Conservation (phyloP, 352 stramenopile species). For the Phytophthora melonis region DNA sequence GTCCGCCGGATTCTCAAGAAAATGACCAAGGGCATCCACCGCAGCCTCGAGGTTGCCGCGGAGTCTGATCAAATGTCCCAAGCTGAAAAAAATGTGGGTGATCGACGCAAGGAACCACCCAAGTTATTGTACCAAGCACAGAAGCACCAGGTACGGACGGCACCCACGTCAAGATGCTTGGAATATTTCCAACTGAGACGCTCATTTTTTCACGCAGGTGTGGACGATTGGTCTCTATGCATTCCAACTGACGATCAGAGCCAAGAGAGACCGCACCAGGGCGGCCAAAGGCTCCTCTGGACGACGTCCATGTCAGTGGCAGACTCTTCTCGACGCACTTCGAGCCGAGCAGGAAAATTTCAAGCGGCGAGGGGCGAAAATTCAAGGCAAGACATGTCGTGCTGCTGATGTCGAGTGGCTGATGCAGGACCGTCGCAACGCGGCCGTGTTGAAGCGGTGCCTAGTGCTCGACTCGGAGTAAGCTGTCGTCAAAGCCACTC, state of each 20-base stretch:
- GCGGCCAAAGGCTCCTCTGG: conserved; percentile 1
- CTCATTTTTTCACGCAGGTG: conserved; percentile 37
- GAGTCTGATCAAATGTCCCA: not conserved
- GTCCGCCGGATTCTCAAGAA: conserved; percentile 53
- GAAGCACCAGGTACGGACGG: conserved; percentile 34
- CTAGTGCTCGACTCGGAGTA: conserved; percentile 11
- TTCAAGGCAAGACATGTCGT: not conserved
- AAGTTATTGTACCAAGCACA: conserved; percentile 22
- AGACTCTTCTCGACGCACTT: conserved; percentile 29
- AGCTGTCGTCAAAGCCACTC: not conserved
- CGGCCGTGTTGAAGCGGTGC: conserved; percentile 35
- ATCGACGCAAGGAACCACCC: not conserved
- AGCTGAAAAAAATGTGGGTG: not conserved
- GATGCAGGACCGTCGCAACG: conserved; percentile 39
- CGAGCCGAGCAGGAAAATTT: conserved; percentile 22
- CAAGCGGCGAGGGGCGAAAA: conserved; percentile 12
- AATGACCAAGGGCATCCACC: conserved; percentile 55
- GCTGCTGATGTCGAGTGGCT: conserved; percentile 33
- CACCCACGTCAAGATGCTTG: not conserved
- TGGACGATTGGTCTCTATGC: conserved; percentile 52
- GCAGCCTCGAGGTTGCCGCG: conserved; percentile 33
- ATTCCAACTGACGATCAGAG: conserved; percentile 46
- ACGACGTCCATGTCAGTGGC: conserved; percentile 27
- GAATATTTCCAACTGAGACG: not conserved
- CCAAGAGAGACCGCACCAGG: conserved; percentile 28